Base-by-base conservation (phyloP, 352 stramenopile species). In the Phytophthora macrochlamydospora region DNA sequence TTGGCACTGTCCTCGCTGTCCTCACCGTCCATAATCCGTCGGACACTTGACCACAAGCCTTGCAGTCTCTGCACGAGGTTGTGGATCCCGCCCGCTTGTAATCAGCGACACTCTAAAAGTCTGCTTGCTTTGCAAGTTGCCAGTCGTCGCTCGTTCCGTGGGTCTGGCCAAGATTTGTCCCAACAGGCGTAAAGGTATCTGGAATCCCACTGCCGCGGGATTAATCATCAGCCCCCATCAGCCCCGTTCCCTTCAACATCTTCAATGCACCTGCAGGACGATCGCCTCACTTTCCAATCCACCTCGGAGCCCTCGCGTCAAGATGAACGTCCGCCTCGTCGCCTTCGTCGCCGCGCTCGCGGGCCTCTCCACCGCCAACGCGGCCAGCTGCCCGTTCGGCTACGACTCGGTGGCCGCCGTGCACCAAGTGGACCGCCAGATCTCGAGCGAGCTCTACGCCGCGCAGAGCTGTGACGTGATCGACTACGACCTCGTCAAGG, bases 401-500 rank as follows among this genome's bases (percentile, higher is more conserved):
- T 77, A 69, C 56, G 71, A 82, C 60, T 32, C 65, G 38, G 49
- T 73, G 14, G 63, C 65, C 14, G 52, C 71, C 29, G 62, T 71
- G 28, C 49, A 62, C 28, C 63, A 69, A 2, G 65, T 75, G 24
- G 69, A 81, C 45, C 72, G 74, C 38, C 67, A 69, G 45, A 69
- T 78, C 28, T 63, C 65, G 11, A 71, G 8, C 18, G 63, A 79
- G 44, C 56, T 74, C 33, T 77, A 75, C 60, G 60, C 56, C 28
- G 42, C 65, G 53, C 56, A 61, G 53, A 65, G 75, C 63, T 81
- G 64, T 38, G 50, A 81, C 3, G 59, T 75, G 42, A 67, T 77
- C 61, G 56, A 84, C 69, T 84, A 75, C 54, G 65, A 80, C 5
- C 64, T 71, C 14, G 80, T 96, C 4, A 89, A 92, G 58, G 61